phyloP scores from a whole-genome alignment of 2,329 filamentous ascomycete species.

The Aspergillus ochraceus region DNA sequence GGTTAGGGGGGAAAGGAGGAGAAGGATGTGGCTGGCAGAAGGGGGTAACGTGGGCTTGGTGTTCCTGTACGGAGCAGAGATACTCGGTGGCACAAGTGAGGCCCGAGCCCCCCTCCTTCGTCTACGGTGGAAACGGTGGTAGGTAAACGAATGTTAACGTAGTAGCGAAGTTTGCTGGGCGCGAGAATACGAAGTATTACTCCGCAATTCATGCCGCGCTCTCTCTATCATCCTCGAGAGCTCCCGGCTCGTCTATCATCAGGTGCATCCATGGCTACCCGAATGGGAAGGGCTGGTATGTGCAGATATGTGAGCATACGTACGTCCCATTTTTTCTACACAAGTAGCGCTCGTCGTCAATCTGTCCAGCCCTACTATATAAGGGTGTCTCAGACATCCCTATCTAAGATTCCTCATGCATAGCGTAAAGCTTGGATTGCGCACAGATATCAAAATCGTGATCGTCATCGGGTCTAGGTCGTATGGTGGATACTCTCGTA shows the following conservation, averaged over 20 bases:
- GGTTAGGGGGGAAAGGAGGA: neutral
- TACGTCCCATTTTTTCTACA: neutral
- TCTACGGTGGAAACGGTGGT: neutral
- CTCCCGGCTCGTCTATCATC: neutral
- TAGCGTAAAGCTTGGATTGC: slow-evolving; percentile 16
- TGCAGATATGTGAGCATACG: neutral
- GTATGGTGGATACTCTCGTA: neutral
- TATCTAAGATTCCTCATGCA: slow-evolving; percentile 13
- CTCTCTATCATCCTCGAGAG: neutral
- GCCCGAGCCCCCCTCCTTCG: neutral
- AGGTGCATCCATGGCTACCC: neutral
- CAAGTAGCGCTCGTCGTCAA: neutral
- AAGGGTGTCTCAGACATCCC: neutral
- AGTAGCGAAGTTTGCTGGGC: neutral
- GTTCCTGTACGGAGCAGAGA: neutral
- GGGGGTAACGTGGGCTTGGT: neutral
- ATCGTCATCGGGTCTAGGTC: neutral
- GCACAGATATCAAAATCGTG: slow-evolving; percentile 19
- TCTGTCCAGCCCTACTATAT: slow-evolving; percentile 10
- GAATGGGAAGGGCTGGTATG: neutral
- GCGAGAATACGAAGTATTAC: neutral
- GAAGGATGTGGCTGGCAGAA: slow-evolving; percentile 3
- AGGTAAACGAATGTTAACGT: neutral
- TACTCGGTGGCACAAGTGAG: neutral
- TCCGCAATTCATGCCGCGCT: too few species aligned